Base-by-base conservation (phyloP, 2,329 filamentous ascomycete genomes). In the Colletotrichum chlorophyti region DNA sequence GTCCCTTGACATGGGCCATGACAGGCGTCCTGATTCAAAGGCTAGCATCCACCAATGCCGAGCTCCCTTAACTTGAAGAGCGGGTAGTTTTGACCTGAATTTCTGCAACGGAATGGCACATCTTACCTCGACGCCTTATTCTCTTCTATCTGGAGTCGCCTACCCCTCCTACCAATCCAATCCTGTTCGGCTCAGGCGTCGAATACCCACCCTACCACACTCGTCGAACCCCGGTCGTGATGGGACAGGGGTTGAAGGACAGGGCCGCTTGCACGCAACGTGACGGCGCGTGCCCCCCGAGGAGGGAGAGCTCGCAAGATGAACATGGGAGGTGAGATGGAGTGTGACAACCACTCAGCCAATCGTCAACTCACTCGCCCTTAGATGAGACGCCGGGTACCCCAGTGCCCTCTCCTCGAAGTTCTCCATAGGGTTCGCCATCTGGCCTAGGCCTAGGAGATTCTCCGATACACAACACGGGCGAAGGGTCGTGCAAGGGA, bases 371-470 rank as follows among this genome's bases (percentile, higher is more conserved):
- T n/a, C 34, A 26, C 19, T 32, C 41, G 34, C 45, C 53, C 53
- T 52, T 47, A 53, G 46, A 60, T 60, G 58, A 60, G 58, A 60
- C 58, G 53, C 27, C 42, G 23, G 46, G 47, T 52, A 47, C 53
- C n/a, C 32, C 53, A 58, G 58, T 34, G 26, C 52, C 38, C 58
- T 29, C 27, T 51, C 35, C 38, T 35, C 45, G 40, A 40, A n/a
- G 17, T 43, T 19, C n/a, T 45, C 14, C 27, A 32, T 48, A 57
- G 24, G 51, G 45, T 34, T 53, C 52, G 24, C 34, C 34, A 27
- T 47, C 43, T 60, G 57, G 43, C 31, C 24, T 42, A 19, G 57
- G 43, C 31, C 24, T 42, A 19, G 42, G 50, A 49, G 51, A 32
- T 43, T 55, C 38, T 19, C 43, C 31, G 40, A 47, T 53, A 46